Evolutionary conservation across 2,329 filamentous ascomycete genomes (phyloP).

Genomic region (Hypoxylon sp.): DNA sequence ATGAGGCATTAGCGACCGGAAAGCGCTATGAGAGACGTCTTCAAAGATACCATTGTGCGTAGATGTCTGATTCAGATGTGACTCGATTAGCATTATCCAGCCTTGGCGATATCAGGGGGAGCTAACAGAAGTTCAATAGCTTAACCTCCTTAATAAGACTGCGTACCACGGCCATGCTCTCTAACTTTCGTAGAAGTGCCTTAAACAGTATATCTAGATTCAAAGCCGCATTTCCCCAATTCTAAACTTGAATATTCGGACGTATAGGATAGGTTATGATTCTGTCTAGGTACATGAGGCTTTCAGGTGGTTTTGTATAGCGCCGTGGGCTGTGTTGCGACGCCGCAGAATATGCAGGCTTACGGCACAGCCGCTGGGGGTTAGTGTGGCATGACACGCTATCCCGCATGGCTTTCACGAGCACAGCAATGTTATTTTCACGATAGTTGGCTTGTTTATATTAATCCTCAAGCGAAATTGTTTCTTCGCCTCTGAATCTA

Average conservation of each 20-base stretch:
- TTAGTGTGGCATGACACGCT: neutral
- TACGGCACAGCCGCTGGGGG: neutral
- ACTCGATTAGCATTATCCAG: neutral
- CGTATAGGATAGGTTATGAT: neutral
- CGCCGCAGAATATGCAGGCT: slow-evolving; percentile 1
- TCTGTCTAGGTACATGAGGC: neutral
- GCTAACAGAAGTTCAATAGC: slow-evolving; percentile 18
- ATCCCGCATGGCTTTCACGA: neutral
- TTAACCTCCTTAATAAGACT: slow-evolving; percentile 8
- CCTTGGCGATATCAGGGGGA: neutral
- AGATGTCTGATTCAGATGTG: slow-evolving; percentile 7
- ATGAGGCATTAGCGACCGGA: neutral
- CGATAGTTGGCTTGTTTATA: neutral
- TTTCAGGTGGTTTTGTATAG: neutral
- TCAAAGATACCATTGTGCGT: slow-evolving; percentile 14
- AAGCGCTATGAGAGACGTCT: neutral
- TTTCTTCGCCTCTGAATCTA: neutral
- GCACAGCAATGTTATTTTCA: neutral
- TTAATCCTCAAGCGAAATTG: neutral
- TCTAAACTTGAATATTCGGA: neutral
- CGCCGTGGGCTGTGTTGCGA: slow-evolving; percentile 3
- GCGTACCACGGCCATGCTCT: slow-evolving; percentile 1
- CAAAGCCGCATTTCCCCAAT: neutral
- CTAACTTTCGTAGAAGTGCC: neutral
- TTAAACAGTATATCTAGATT: neutral